phyloP scores from a whole-genome alignment of 2,329 filamentous ascomycete species.

The Colletotrichum navitas region DNA sequence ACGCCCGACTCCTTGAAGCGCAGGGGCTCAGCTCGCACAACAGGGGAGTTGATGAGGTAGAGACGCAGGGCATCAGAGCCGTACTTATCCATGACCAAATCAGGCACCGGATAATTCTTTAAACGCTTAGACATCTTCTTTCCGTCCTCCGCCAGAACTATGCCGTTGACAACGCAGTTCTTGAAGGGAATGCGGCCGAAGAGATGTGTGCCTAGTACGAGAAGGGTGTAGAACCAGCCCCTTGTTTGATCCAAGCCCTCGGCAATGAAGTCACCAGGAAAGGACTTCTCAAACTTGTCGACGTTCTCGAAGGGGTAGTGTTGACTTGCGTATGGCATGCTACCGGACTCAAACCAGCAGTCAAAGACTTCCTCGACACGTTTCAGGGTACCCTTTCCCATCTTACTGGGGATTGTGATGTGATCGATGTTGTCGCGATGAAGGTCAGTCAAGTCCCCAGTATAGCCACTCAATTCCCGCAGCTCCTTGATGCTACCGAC shows the following conservation, averaged over 20 bases:
- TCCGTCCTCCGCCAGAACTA: slow-evolving; percentile 92
- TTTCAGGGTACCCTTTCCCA: slow-evolving; percentile 85
- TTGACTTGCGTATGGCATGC: slow-evolving; percentile 92
- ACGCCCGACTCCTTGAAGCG: slow-evolving; percentile 93
- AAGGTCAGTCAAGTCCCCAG: slow-evolving; percentile 85
- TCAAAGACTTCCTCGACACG: slow-evolving; percentile 93
- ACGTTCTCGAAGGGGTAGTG: slow-evolving; percentile 95
- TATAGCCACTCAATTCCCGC: slow-evolving; percentile 86
- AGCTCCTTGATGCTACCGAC: slow-evolving; percentile 88
- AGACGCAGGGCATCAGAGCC: slow-evolving; percentile 92
- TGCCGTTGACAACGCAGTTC: slow-evolving; percentile 96
- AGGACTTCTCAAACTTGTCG: slow-evolving; percentile 82
- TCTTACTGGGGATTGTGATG: slow-evolving; percentile 92
- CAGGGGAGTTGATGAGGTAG: slow-evolving; percentile 97
- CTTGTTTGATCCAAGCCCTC: slow-evolving; percentile 94
- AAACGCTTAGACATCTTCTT: slow-evolving; percentile 99
- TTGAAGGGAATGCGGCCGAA: slow-evolving; percentile 90
- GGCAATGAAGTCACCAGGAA: slow-evolving; percentile 94
- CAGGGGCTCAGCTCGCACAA: slow-evolving; percentile 90
- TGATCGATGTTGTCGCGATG: slow-evolving; percentile 94
- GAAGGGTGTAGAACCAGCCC: slow-evolving; percentile 96
- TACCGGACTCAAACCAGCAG: slow-evolving; percentile 97
- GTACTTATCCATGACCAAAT: slow-evolving; percentile 85
- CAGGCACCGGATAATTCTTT: slow-evolving; percentile 95
- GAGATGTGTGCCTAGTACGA: slow-evolving; percentile 88